Base-by-base conservation (phyloP, 2,329 filamentous ascomycete species). In the Diaporthe batatas region DNA sequence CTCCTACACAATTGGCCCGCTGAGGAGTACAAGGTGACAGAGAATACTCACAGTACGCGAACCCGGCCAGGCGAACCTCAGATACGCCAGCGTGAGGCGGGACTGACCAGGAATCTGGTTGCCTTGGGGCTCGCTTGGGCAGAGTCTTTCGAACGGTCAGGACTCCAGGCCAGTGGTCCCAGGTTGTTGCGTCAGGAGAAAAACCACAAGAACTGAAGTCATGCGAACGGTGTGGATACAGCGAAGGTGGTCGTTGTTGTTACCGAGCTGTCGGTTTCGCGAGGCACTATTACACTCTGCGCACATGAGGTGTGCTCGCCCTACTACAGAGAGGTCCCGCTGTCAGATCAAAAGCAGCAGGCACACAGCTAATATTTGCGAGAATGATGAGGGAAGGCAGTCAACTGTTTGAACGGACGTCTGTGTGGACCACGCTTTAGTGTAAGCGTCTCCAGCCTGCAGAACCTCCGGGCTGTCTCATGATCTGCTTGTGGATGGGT, bases 1-100 rank as follows among this genome's bases (percentile, higher is more conserved):
- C 55, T 62, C 55, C 68, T 62, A 42, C 68, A 70, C 55, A 59
- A 70, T 70, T 70, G 68, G 68, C 49, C 68, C 68, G 58, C 55
- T 44, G 55, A 64, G 34, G 55, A 62, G 55, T 54, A 62, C 68
- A 59, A 53, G 58, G 42, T 58, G 68, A 42, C 36, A 59, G 34
- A 54, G 55, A 59, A 70, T 70, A 70, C 68, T 70, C 58, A 70
- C 68, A 70, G 55, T 62, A 70, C 29, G 55, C 57, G 42, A 23
- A 54, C 36, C 55, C 55, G 51, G 47, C 68, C 42, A 62, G 55
- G 49, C n/a, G 53, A 58, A 53, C 68, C 42, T 53, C 55, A 70
- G 54, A 42, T 51, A 25, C 55, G 32, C 68, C 44, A 62, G 39
- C n/a, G 44, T 62, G 42, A 39, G 49, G 68, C n/a, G 18, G 53